Evolutionary conservation across 1,284 basidiomycete genomes (phyloP), one percentile per base, ranked within the genome.

Genomic region (Irpex lacteus): DNA sequence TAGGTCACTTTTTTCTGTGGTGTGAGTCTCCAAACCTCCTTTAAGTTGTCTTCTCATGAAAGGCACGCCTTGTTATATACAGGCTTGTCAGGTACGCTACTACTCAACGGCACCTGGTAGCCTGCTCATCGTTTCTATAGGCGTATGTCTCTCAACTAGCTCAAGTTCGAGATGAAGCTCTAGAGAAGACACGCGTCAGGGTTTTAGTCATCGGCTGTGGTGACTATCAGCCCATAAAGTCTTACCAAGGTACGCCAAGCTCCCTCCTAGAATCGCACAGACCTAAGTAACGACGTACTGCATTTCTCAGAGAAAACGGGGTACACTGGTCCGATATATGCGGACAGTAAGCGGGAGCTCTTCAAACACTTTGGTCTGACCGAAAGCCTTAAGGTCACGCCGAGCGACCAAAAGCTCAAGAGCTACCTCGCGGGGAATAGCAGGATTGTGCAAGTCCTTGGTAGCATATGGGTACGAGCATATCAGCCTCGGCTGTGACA

Each of bases 1-100:
- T 59, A 86, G 87, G 85, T 11, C 86, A 89, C 70, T 89, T 89
- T n/a, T 72, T 87, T 87, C 70, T 88, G 87, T 68, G 86, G 85
- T 34, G 87, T 88, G 75, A 65, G 81, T 71, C 1, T 8, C 9
- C 26, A 26, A 26, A 26, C 26, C 26, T 26, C 26, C 26, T 26
- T 26, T 4, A 26, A 26, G 26, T 26, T 26, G 26, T 26, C 26
- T 26, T 26, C 26, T 26, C 26, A 26, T 26, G 11, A 18, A 21
- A 18, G 37, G 7, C n/a, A 8, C 36, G 37, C 6, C 58, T 59
- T 8, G 47, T 18, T 50, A 67, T 62, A 59, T 50, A 62, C 5
- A 81, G 80, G 74, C 64, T 57, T 84, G 82, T 68, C 78, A 83
- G 76, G 81, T 82, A 66, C 60, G 66, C 8, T 11, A 9, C 11